Percentiles rank a stretch among this genome's conserved stretches.
Evolutionary conservation across 306 rosid genomes (phyloP).

Genomic region (Quercus mongolica): DNA sequence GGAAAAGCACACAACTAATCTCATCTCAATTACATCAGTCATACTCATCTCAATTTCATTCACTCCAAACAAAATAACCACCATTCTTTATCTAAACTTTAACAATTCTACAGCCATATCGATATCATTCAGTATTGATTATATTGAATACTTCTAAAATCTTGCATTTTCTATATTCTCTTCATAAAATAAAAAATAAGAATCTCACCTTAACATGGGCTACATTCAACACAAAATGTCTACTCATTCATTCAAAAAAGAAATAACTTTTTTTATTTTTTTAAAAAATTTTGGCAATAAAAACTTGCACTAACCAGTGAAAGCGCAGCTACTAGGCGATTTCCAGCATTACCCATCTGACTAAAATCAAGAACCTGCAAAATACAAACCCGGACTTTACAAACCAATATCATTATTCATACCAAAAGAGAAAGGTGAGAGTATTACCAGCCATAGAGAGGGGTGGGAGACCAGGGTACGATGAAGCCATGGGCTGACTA

Average conservation of each 20-base stretch:
- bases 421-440: background rate
- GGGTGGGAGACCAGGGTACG: slow-evolving; percentile 52
- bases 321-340: slow-evolving; percentile 63
- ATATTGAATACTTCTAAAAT: background rate
- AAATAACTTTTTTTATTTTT: too few species aligned
- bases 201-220: too few species aligned
- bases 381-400: background rate
- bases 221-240: background rate
- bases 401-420: background rate
- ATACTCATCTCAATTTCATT: background rate
- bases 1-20: background rate
- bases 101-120: background rate
- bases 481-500: slow-evolving; percentile 59
- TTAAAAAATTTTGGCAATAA: background rate
- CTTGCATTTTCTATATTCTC: background rate
- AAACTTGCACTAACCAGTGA: slow-evolving; percentile 51
- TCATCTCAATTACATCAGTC: background rate
- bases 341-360: slow-evolving; percentile 62
- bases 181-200: too few species aligned
- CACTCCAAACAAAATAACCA: background rate
- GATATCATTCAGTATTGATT: background rate
- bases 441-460: slow-evolving; percentile 58
- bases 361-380: slow-evolving; percentile 55
- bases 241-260: background rate
- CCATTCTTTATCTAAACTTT: background rate